A percentile compares a stretch with the other conserved stretches of the same genome.
phyloP scores from a whole-genome alignment of 495 filamentous ascomycete species.

The Penicillium manginii region DNA sequence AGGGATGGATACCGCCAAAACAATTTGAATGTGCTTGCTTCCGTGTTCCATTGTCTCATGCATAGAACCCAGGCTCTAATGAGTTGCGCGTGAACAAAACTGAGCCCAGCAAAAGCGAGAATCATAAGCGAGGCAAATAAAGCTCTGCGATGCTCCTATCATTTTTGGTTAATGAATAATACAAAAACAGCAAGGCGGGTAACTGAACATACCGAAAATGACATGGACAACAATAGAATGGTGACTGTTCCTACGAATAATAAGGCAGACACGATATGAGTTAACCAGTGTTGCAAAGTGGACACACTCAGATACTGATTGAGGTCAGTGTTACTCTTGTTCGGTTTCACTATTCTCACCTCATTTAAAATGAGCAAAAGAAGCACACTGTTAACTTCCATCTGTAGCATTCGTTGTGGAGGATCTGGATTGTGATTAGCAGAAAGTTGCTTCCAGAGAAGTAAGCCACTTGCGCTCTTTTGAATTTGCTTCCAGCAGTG shows the following conservation, averaged over 20 bases:
- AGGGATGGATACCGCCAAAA: no score
- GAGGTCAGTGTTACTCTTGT: slow-evolving; percentile 11
- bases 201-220: no score
- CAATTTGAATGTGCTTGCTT: no score
- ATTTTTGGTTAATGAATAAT: no score
- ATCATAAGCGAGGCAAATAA: no score
- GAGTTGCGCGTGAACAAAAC: no score
- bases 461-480: not conserved
- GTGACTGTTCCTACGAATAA: slow-evolving; percentile 12
- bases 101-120: no score
- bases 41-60: no score
- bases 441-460: no score
- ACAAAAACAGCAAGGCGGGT: no score
- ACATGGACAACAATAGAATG: slow-evolving; percentile 16
- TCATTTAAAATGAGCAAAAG: slow-evolving; percentile 14
- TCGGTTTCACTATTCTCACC: slow-evolving; percentile 10
- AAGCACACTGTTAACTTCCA: slow-evolving; percentile 9
- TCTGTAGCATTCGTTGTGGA: slow-evolving; percentile 10
- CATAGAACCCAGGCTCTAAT: no score
- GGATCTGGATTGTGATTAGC: slow-evolving; percentile 4
- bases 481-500: slow-evolving; percentile 10
- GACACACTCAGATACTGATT: slow-evolving; percentile 13
- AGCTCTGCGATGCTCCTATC: no score
- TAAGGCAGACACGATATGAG: slow-evolving; percentile 15
- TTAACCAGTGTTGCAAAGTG: slow-evolving; percentile 14